A percentile compares a stretch with the other conserved stretches of the same genome.
phyloP scores from a whole-genome alignment of 148 eudicot genomes.

The Spergularia marina region DNA sequence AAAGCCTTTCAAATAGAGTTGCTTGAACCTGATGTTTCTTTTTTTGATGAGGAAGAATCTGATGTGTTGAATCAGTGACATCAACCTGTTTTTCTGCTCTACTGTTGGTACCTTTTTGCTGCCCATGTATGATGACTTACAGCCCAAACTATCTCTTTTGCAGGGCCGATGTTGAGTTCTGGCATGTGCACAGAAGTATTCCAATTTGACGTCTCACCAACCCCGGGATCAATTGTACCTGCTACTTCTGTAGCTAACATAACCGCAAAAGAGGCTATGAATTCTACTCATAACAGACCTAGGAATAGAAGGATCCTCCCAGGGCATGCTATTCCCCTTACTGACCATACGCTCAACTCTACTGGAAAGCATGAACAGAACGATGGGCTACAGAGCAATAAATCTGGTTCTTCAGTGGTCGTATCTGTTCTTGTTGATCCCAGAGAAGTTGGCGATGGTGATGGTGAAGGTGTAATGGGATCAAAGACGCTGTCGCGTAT shows the following conservation, averaged over 20 bases:
- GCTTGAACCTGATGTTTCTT: background rate
- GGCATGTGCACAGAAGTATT: constrained; percentile 98
- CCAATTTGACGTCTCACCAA: constrained; percentile 78
- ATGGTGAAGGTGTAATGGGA: constrained; percentile 64
- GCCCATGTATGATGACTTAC: constrained; percentile 2
- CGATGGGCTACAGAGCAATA: constrained; percentile 46
- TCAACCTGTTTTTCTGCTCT: background rate
- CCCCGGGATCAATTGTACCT: constrained; percentile 74
- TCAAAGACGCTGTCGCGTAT: constrained; percentile 70
- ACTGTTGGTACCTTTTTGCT: background rate
- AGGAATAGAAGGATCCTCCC: constrained; percentile 80
- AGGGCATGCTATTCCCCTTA: constrained; percentile 53
- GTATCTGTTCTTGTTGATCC: constrained; percentile 97
- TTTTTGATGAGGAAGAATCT: background rate
- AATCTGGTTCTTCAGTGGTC: constrained; percentile 64
- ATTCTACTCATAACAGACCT: constrained; percentile 49
- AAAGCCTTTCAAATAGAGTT: background rate
- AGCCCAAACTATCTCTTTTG: constrained; percentile 17
- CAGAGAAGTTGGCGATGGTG: constrained; percentile 68
- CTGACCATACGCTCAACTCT: constrained; percentile 40
- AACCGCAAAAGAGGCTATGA: constrained; percentile 39
- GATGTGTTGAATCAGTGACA: background rate
- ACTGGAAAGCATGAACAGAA: constrained; percentile 44
- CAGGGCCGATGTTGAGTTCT: constrained; percentile 93
- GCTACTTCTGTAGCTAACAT: constrained; percentile 48